Base-by-base conservation (phyloP, 371 early-diverging fungal genomes). In the Rhizopus arrhizus region DNA sequence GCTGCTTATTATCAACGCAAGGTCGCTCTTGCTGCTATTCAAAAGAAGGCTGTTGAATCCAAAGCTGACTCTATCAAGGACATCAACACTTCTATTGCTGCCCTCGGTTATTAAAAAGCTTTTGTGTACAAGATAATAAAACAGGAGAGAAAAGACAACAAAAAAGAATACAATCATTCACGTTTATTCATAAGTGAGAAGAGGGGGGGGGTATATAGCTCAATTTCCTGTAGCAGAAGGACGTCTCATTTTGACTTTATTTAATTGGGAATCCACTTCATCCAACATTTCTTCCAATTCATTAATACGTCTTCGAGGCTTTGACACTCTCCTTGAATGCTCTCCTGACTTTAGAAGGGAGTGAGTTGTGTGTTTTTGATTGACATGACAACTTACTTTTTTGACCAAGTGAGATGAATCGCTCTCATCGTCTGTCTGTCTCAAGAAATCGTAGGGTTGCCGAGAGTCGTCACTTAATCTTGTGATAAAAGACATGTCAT, bases 41-140 rank as follows among this genome's bases (percentile, higher is more conserved):
- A 22, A 63, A 74, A 74, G 68, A 79, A 76, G 76, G 80, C 76
- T 57, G 65, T 72, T 38, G 76, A 62, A 28, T 73, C 80, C 58
- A 76, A 79, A 76, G 76, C 71, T 65, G 74, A 68, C 65, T 62
- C 76, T 33, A 42, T 79, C 62, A 79, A 79, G 79, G 74, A 73
- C 34, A 61, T 79, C 69, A 79, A 79, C 61, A 65, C 74, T 53
- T 63, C 73, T 52, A 70, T 79, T 59, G 67, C 78, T 68, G 76
- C 82, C 52, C 80, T 79, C 56, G 88, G 88, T 73, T 66, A 85
- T 68, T 88, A 88, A 82, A 60, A 22, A 22, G 22, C 2, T 22
- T 22, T 22, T 22, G 51, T 47, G 54, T 16, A 41, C 13, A 36
- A 54, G 34, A 56, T n/a, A 56, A 16, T n/a, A 38, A 22, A 10